phyloP scores from a whole-genome alignment of 2,329 filamentous ascomycete genomes.

The Alternaria sp. region DNA sequence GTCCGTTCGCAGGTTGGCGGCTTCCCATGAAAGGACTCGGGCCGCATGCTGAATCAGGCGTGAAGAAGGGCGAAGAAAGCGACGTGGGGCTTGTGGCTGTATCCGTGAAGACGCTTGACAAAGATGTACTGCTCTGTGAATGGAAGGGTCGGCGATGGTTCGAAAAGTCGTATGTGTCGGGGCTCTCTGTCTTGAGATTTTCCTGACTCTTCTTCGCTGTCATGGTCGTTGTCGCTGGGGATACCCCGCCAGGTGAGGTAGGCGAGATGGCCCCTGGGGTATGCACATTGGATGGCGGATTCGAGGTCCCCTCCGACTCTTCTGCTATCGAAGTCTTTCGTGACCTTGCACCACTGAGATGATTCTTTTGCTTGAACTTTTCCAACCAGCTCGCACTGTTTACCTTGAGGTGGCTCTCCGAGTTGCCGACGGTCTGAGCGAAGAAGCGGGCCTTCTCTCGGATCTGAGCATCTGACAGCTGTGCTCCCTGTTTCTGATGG shows the following conservation, averaged over 20 bases:
- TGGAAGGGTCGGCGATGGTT: constrained; percentile 68
- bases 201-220: constrained; percentile 71
- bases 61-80: constrained; percentile 77
- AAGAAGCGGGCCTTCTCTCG: constrained; percentile 85
- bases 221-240: constrained; percentile 71
- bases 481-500: constrained; percentile 75
- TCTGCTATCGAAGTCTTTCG: constrained; percentile 66
- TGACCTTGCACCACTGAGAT: constrained; percentile 61
- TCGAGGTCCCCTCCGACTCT: constrained; percentile 70
- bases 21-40: constrained; percentile 67
- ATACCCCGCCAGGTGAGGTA: constrained; percentile 71
- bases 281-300: constrained; percentile 63
- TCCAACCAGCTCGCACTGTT: constrained; percentile 84
- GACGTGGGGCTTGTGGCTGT: constrained; percentile 74
- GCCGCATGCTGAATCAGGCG: constrained; percentile 71
- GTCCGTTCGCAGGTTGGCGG: constrained; percentile 56
- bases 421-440: constrained; percentile 72
- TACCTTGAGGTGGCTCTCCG: constrained; percentile 73
- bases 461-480: constrained; percentile 80
- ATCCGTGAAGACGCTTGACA: constrained; percentile 72
- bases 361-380: constrained; percentile 93
- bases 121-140: constrained; percentile 69
- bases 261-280: constrained; percentile 74
- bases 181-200: constrained; percentile 64
- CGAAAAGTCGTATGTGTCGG: constrained; percentile 66